Conservation (phyloP, 352 stramenopile species). For the Globisporangium cystogenes region DNA sequence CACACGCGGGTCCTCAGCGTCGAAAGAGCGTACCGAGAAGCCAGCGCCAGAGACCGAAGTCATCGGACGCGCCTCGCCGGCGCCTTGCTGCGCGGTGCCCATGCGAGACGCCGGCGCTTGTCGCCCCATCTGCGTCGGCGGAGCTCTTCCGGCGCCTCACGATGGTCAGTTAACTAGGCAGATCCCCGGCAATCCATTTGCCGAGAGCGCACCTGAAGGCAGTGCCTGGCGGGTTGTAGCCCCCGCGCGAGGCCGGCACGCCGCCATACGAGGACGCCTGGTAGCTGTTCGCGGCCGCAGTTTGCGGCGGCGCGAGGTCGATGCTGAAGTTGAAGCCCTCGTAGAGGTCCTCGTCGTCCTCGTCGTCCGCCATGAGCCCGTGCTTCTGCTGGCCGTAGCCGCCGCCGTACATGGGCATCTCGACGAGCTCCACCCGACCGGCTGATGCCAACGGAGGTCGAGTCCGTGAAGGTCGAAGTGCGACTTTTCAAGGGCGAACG, state of each 20-base stretch:
- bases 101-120: conserved; percentile 53
- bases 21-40: conserved; percentile 60
- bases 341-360: conserved; percentile 88
- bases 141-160: conserved; percentile 21
- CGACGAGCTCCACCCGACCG: too few species aligned
- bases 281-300: conserved; percentile 46
- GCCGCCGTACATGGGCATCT: conserved; percentile 27
- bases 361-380: conserved; percentile 59
- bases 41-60: conserved; percentile 91
- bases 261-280: conserved; percentile 58
- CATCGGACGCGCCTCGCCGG: conserved; percentile 85
- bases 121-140: conserved; percentile 74
- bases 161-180: background rate
- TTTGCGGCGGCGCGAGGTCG: conserved; percentile 70
- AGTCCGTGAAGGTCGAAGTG: too few species aligned
- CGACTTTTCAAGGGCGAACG: too few species aligned
- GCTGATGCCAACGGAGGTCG: too few species aligned
- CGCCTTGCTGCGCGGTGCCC: conserved; percentile 44
- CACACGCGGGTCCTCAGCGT: background rate
- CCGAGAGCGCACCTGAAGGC: conserved; percentile 81
- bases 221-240: conserved; percentile 63
- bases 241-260: conserved; percentile 39
- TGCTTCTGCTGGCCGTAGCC: conserved; percentile 57
- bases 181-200: too few species aligned
- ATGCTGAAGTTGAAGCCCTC: conserved; percentile 90